Conservation (phyloP, 345 rosid species). For the Rhizophora apiculata region DNA sequence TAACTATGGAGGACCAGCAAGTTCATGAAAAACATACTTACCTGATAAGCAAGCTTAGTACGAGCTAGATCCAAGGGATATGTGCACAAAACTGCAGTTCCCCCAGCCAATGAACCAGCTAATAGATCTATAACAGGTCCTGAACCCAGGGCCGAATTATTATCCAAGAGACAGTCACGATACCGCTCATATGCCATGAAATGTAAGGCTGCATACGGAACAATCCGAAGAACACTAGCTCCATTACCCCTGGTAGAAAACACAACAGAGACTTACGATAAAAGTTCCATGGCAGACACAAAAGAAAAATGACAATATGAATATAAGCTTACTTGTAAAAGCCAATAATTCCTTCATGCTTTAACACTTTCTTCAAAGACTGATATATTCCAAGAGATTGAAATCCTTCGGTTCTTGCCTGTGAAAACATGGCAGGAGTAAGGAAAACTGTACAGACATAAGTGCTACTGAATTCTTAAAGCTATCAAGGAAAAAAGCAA, state of each 20-base stretch:
- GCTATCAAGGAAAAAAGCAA: neutral
- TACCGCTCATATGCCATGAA: constrained; percentile 94
- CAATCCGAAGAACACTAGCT: constrained; percentile 87
- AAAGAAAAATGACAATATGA: constrained; percentile 6
- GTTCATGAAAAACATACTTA: constrained; percentile 7
- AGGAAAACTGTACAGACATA: neutral
- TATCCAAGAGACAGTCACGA: constrained; percentile 80
- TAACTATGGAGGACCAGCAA: too few relatives aligned
- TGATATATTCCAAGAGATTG: constrained; percentile 70
- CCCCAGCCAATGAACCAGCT: constrained; percentile 95
- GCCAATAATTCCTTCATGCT: constrained; percentile 80
- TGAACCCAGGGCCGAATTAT: constrained; percentile 63
- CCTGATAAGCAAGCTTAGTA: constrained; percentile 98
- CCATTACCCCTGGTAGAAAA: constrained; percentile 74
- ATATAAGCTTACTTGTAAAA: constrained; percentile 65
- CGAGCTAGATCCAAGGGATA: constrained; percentile 96
- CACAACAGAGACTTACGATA: constrained; percentile 16
- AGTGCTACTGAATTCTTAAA: neutral
- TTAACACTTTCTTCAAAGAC: constrained; percentile 66
- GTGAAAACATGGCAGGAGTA: constrained; percentile 5
- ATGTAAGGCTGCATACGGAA: constrained; percentile 96
- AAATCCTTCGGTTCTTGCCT: constrained; percentile 88
- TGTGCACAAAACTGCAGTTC: constrained; percentile 94
- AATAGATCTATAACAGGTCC: constrained; percentile 88
- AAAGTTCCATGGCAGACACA: constrained; percentile 2